These are phyloP conservation scores for Rachicladosporium sp. DNA, from an alignment of 2,329 filamentous ascomycete species.

Conservation along the genomic window DNA sequence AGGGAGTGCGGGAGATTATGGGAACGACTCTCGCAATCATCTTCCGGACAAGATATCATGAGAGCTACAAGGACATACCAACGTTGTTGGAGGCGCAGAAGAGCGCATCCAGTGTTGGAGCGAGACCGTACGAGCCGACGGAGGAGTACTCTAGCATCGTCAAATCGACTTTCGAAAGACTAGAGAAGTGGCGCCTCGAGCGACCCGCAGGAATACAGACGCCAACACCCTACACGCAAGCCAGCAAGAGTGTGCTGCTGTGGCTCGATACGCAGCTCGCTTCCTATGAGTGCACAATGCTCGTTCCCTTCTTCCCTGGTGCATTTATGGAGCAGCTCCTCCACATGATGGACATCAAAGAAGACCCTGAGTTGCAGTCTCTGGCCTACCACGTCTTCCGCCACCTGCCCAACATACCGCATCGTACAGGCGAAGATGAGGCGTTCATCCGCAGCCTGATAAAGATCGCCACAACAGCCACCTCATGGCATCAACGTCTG, in stretches of 20 bases:
- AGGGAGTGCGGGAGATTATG: slow-evolving; percentile 90
- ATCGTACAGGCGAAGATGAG: slow-evolving; percentile 72
- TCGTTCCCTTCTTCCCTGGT: slow-evolving; percentile 82
- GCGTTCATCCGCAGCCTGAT: slow-evolving; percentile 78
- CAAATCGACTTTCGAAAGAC: slow-evolving; percentile 59
- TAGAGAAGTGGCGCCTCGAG: slow-evolving; percentile 80
- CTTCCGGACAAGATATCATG: slow-evolving; percentile 83
- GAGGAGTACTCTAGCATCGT: slow-evolving; percentile 63
- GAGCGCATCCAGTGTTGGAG: slow-evolving; percentile 66
- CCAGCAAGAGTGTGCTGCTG: slow-evolving; percentile 86
- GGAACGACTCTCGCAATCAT: slow-evolving; percentile 79
- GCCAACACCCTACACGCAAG: slow-evolving; percentile 86
- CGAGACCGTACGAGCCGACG: slow-evolving; percentile 67
- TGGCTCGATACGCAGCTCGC: slow-evolving; percentile 90
- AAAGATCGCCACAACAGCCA: slow-evolving; percentile 69
- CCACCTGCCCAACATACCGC: slow-evolving; percentile 88
- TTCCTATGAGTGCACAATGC: slow-evolving; percentile 82
- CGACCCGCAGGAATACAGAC: slow-evolving; percentile 80
- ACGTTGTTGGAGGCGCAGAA: slow-evolving; percentile 69
- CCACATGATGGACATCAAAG: slow-evolving; percentile 99
- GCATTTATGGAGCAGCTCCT: slow-evolving; percentile 84
- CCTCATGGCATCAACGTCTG: slow-evolving; percentile 90
- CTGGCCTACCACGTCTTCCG: slow-evolving; percentile 95
- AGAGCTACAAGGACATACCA: slow-evolving; percentile 74
- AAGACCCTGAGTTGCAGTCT: slow-evolving; percentile 89